Evolutionary conservation across 805 yeast species (phyloP).

Genomic region (Nakazawaea populi): DNA sequence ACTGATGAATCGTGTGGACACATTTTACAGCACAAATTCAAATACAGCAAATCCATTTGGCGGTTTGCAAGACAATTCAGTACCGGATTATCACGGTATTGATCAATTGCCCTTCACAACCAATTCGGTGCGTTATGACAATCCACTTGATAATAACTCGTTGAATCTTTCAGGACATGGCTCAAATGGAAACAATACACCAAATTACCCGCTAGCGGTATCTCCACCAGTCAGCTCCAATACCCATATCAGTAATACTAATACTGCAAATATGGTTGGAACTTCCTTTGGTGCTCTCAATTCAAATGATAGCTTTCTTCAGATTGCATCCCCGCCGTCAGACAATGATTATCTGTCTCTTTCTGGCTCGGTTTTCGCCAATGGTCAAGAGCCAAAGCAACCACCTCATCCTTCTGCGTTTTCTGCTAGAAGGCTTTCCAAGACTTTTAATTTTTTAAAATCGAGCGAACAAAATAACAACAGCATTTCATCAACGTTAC

Average conservation of each 20-base stretch:
- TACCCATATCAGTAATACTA: background rate
- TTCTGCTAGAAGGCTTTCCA: constrained; percentile 26
- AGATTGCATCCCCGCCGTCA: background rate
- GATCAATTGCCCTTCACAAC: background rate
- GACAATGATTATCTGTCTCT: background rate
- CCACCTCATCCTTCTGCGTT: constrained; percentile 14
- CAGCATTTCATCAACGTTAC: background rate
- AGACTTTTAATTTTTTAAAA: constrained; percentile 22
- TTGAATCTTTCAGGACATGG: background rate
- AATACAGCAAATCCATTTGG: constrained; percentile 2
- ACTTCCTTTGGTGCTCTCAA: background rate
- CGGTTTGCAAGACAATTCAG: background rate
- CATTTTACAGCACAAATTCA: background rate
- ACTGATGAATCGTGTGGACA: background rate
- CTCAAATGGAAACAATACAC: constrained; percentile 1
- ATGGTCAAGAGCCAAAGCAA: background rate
- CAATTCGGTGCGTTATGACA: background rate
- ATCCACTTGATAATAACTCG: background rate
- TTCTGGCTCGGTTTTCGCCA: background rate
- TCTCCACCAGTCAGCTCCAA: background rate
- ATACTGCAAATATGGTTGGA: background rate
- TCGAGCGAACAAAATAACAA: constrained; percentile 1
- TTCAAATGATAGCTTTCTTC: constrained; percentile 2
- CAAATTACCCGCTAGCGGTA: background rate
- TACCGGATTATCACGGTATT: background rate